Evolutionary conservation across 768 basidiomycete genomes (phyloP), one percentile per base, ranked within the genome.

Genomic region (Xerocomellus chrysenteron): DNA sequence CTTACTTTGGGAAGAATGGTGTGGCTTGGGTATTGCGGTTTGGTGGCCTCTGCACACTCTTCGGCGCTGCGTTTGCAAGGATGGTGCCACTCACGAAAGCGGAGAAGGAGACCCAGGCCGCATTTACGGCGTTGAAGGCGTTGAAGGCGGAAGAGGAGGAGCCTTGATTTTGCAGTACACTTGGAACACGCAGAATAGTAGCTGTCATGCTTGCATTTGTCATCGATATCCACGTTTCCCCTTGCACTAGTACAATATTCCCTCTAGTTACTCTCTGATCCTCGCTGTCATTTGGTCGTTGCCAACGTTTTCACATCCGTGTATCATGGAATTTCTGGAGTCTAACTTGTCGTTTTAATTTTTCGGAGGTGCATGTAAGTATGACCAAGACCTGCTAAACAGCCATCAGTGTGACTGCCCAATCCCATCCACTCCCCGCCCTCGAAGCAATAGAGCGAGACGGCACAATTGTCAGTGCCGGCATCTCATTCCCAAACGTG

Each of bases 1-100:
- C 83, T 13, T 92, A 89, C 70, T 78, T 82, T 56, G 90, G 89
- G 33, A 94, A 92, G 76, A 87, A 86, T 52, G 95, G 95, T 35
- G 93, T 97, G 30, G 92, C 88, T 3, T 97, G 94, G 94, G 90
- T 96, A 7, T 74, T 98, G 54, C 85, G 94, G 17, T 96, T 96
- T 65, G 95, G 95, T 47, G 95, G 94, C 37, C 67, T 92, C 10
- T 93, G 90, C 69, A 86, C 94, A 0, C 73, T 97, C 55, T 75
- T 82, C 36, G 94, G 92, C 32, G 94, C 94, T 5, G 60, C 83
- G 4, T 80, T 91, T 61, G 87, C 89, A 32, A 86, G 90, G 47
- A 85, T 80, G 76, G 92, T 97, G 0, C 86, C 95, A 14, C 92
- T 87, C 0, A 98, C 95, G 21, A 88, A 85, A 47, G 92, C 94